Conservation (phyloP, 1,284 basidiomycete genomes). For the Wolfiporia cocos region DNA sequence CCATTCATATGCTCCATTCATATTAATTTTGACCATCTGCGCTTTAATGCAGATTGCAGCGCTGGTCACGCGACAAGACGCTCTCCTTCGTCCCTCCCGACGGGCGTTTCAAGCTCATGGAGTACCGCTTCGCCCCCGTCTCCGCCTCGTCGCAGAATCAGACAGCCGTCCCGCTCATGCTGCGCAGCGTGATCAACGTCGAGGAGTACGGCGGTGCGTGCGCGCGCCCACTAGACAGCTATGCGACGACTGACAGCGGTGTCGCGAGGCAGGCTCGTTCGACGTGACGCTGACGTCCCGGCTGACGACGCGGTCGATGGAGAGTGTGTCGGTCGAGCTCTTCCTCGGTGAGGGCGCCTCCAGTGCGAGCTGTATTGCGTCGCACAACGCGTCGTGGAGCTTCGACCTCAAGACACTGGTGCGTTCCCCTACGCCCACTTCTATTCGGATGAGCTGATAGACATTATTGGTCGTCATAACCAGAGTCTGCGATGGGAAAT, state of each 20-base stretch:
- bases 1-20: not conserved
- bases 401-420: slow-evolving; percentile 72
- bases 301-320: slow-evolving; percentile 57
- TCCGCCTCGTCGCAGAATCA: slow-evolving; percentile 34
- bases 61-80: slow-evolving; percentile 74
- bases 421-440: no score
- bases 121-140: slow-evolving; percentile 62
- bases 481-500: slow-evolving; percentile 77
- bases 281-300: slow-evolving; percentile 68
- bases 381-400: slow-evolving; percentile 70
- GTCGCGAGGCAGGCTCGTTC: slow-evolving; percentile 69
- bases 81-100: slow-evolving; percentile 95
- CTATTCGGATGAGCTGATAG: no score
- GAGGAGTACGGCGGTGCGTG: slow-evolving; percentile 59
- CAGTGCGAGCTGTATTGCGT: slow-evolving; percentile 56
- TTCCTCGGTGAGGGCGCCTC: slow-evolving; percentile 70
- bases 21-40: not conserved
- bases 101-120: slow-evolving; percentile 82
- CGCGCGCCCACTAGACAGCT: not conserved
- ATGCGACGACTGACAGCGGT: not conserved
- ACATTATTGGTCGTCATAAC: no score
- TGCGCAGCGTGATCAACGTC: slow-evolving; percentile 57
- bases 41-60: slow-evolving; percentile 50
- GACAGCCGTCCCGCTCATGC: slow-evolving; percentile 57
- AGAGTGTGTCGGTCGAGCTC: slow-evolving; percentile 66